A percentile compares a stretch with the other conserved stretches of the same genome.
phyloP scores from a whole-genome alignment of 371 early-diverging fungal species.

The Vairimorpha apis region DNA sequence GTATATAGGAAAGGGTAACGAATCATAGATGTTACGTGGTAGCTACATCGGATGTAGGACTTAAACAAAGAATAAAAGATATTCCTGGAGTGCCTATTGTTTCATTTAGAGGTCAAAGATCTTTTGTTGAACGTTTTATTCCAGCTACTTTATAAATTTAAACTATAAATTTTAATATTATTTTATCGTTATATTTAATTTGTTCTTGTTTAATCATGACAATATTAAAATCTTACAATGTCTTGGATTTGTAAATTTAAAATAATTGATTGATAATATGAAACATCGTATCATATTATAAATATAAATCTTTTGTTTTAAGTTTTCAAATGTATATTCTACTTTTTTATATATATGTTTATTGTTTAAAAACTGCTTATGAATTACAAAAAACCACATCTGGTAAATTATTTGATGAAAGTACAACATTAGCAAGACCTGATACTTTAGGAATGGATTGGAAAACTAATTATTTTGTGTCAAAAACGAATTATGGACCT shows the following conservation, averaged over 20 bases:
- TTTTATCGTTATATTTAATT: too few species aligned
- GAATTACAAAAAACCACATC: neutral
- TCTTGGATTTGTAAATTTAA: too few species aligned
- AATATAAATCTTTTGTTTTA: too few species aligned
- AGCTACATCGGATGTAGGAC: conserved; percentile 94
- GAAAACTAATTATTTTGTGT: neutral
- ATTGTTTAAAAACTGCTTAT: too few species aligned
- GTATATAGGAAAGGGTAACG: conserved; percentile 85
- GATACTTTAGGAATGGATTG: neutral
- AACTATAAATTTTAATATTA: too few species aligned
- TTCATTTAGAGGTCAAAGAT: conserved; percentile 82
- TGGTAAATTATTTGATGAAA: neutral
- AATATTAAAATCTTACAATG: too few species aligned
- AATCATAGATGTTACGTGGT: conserved; percentile 94
- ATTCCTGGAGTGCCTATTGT: conserved; percentile 98
- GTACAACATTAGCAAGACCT: neutral
- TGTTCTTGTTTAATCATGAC: too few species aligned
- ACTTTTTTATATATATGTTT: too few species aligned
- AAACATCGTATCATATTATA: too few species aligned
- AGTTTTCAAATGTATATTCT: too few species aligned
- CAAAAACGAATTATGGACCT: neutral
- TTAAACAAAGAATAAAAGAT: conserved; percentile 91
- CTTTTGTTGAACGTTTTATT: conserved; percentile 82
- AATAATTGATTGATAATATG: too few species aligned
- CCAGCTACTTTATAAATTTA: conserved; percentile 11